Evolutionary conservation across 2,329 filamentous ascomycete genomes (phyloP), one percentile per base, ranked within the genome.

Genomic region (Fusarium protoensiforme): DNA sequence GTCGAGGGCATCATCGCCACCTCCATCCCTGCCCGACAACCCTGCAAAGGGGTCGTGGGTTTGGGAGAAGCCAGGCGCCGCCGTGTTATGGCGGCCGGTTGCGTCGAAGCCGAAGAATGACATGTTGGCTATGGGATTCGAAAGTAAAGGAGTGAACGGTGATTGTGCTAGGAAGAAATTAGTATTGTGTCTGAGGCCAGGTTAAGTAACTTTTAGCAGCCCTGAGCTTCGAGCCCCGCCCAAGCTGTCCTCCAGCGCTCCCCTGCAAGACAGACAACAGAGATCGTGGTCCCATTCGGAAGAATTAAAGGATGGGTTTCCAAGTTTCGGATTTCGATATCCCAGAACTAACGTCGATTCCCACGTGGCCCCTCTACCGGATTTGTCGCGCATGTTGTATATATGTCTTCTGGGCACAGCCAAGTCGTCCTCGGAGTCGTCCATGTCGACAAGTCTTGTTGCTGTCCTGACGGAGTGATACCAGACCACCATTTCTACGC

Each of bases 51-150:
- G 94, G 83, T 99, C 95, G 76, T 93, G 89, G 69, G 88, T 83
- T 81, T 95, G 92, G 77, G 94, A 92, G 84, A 98, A 98, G 80
- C 95, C 94, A 61, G 93, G 90, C 39, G 92, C 92, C 63, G 88
- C 86, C 77, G 87, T 84, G 77, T 93, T 91, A 80, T 95, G 93
- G 76, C 89, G 89, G 61, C 22, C 41, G 7, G 87, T 88, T 65
- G 92, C 87, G 81, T 97, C 92, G 83, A 97, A 95, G 76, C 94
- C 94, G 84, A 98, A 98, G 87, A 98, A 98, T 36, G 95, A 95
- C 95, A 98, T 96, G 76, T 73, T 83, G 77, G 54, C 62, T 64
- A 64, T 29, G 60, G 61, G 69, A 76, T 75, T 67, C 27, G 46
- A 69, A 69, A 63, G 63, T 33, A 57, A 69, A 70, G 53, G 62